Evolutionary conservation across 345 rosid species (phyloP).

Genomic region (Populus pruinosa): DNA sequence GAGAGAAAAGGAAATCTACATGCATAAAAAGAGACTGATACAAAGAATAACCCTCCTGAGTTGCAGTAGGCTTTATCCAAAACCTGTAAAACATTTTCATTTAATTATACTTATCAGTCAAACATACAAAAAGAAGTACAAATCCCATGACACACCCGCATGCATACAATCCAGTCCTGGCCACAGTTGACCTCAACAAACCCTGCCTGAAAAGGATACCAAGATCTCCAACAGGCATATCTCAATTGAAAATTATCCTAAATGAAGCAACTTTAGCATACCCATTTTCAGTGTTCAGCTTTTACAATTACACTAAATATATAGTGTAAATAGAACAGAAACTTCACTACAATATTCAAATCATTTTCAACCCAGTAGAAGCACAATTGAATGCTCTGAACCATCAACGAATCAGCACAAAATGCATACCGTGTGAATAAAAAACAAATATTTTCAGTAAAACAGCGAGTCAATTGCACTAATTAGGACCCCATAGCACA

Average conservation of each 20-base stretch:
- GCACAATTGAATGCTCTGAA: neutral
- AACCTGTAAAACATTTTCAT: conserved; percentile 50
- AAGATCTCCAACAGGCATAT: conserved; percentile 11
- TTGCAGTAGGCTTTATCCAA: conserved; percentile 39
- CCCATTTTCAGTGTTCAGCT: neutral
- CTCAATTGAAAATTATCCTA: conserved; percentile 1
- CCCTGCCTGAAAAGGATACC: conserved; percentile 5
- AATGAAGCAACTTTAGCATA: neutral
- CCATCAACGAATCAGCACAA: neutral
- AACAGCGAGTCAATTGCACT: neutral
- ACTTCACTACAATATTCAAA: neutral
- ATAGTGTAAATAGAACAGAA: neutral
- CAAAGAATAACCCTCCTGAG: conserved; percentile 12
- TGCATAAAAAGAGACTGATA: conserved; percentile 11
- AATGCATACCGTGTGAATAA: neutral
- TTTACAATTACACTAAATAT: neutral
- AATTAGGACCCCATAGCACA: neutral
- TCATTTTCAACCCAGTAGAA: neutral
- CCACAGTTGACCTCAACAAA: conserved; percentile 15
- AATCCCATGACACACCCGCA: conserved; percentile 2
- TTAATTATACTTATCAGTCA: conserved; percentile 3
- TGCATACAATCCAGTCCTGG: conserved; percentile 14
- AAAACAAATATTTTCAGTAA: neutral
- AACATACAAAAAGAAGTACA: conserved; percentile 3
- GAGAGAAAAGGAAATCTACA: conserved; percentile 21